Evolutionary conservation across 2,329 filamentous ascomycete species (phyloP), one percentile per base, ranked within the genome.

Genomic region (Tolypocladium album): DNA sequence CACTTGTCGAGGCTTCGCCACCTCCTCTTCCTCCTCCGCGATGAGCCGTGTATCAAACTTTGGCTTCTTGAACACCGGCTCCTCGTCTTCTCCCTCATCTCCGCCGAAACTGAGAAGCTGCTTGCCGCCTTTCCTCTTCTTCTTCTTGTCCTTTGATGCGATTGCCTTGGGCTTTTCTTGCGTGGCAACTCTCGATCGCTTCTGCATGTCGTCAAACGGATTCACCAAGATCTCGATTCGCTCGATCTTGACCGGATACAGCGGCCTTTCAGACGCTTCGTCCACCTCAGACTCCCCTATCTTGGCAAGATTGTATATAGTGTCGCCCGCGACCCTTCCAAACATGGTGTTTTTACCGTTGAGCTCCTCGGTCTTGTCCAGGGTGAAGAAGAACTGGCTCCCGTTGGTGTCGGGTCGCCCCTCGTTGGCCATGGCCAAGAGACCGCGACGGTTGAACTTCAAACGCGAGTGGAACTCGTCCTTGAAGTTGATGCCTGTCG

Each of bases 351-450:
- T 97, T 75, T 90, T 90, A 58, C 88, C 89, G 66, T 88, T 90
- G 68, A 99, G 73, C 77, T 97, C 92, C 34, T 91, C 87, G 31
- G 92, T 81, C 70, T 88, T 92, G 64, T 86, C 92, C 58, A 99
- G 76, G 0, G 94, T 97, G 63, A 99, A 87, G 78, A 99, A 99
- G 79, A 97, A 97, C 74, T 99, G 94, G 72, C 91, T 96, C 40
- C 91, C 90, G 76, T 97, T 97, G 59, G 89, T 89, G 68, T 92
- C 81, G 38, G 83, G 82, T 58, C 76, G 78, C 55, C 92, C 88
- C 62, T 89, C 88, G 73, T 97, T 97, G 36, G 94, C 94, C 92
- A 97, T 97, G n/a, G 90, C 94, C 67, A 99, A 75, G 67, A 97
- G 76, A 0, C 94, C 94, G 62, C 94, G 82, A 56, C 94, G 82